Conservation (phyloP, 2,329 filamentous ascomycete genomes). For the Diaporthe ampelina region DNA sequence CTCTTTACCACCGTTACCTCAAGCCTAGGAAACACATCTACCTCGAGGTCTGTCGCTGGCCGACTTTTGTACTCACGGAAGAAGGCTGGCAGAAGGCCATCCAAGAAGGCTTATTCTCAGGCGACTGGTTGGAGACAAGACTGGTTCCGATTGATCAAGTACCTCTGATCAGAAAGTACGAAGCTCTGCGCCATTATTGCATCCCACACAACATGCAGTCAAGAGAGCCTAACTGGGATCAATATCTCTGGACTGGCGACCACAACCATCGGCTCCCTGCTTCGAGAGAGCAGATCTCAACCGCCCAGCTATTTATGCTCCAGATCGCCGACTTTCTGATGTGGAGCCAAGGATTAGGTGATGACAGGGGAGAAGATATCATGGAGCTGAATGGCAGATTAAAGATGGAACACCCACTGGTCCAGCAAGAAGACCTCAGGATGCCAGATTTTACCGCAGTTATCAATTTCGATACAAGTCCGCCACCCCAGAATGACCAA, state of each 20-base stretch:
- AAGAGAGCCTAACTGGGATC: neutral
- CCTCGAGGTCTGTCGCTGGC: neutral
- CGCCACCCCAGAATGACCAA: neutral
- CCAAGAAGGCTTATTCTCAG: neutral
- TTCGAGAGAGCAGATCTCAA: neutral
- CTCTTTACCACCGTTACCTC: neutral
- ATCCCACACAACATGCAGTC: neutral
- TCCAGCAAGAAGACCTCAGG: neutral
- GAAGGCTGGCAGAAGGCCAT: neutral
- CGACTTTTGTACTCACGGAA: neutral
- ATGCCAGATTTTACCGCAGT: neutral
- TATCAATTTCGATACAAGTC: accelerated
- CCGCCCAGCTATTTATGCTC: neutral
- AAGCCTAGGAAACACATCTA: neutral
- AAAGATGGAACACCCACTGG: neutral
- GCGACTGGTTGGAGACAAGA: neutral
- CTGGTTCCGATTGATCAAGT: neutral
- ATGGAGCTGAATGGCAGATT: neutral
- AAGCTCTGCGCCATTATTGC: neutral
- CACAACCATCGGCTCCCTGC: neutral
- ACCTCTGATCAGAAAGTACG: neutral
- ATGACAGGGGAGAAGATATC: neutral
- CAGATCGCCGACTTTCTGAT: neutral
- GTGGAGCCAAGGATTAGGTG: neutral
- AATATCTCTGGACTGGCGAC: neutral